Percentiles rank a stretch among this genome's conserved stretches.
phyloP scores from a whole-genome alignment of 2,329 filamentous ascomycete species.

The Gaeumannomyces sp. region DNA sequence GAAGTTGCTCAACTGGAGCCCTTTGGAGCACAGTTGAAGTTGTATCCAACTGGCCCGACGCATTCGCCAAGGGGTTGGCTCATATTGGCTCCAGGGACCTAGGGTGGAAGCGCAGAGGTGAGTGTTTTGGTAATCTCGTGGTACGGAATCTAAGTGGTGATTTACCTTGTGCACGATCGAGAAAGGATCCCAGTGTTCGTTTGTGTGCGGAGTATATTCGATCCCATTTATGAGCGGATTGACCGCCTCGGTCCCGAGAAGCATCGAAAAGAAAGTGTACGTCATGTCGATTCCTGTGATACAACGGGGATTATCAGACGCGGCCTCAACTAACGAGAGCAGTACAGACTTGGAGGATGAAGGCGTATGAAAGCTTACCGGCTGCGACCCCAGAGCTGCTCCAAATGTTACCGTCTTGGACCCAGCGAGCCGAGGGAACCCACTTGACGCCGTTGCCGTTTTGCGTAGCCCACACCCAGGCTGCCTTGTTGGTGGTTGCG shows the following conservation, averaged over 20 bases:
- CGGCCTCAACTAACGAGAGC: neutral
- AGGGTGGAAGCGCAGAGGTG: no score
- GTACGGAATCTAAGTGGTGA: no score
- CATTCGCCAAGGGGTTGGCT: slow-evolving; percentile 9
- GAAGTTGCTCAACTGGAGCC: neutral
- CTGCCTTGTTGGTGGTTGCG: slow-evolving; percentile 48
- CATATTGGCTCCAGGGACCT: slow-evolving; percentile 12
- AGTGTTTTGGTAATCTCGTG: neutral
- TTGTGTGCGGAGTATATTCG: slow-evolving; percentile 17
- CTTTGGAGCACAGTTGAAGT: slow-evolving; percentile 3
- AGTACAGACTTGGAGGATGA: neutral
- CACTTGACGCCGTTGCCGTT: slow-evolving; percentile 36
- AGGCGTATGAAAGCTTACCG: slow-evolving; percentile 25
- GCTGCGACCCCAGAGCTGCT: slow-evolving; percentile 46
- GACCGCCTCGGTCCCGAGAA: slow-evolving; percentile 24
- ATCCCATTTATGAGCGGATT: slow-evolving; percentile 16
- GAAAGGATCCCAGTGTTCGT: slow-evolving; percentile 21
- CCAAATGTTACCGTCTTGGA: slow-evolving; percentile 48
- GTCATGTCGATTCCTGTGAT: slow-evolving; percentile 28
- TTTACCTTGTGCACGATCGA: slow-evolving; percentile 18
- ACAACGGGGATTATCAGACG: neutral
- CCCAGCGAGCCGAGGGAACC: slow-evolving; percentile 45
- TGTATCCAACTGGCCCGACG: slow-evolving; percentile 11
- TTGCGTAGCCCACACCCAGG: slow-evolving; percentile 26
- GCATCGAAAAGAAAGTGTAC: slow-evolving; percentile 30